Conservation (phyloP, 805 yeast genomes). For the Candida bentonensis region DNA sequence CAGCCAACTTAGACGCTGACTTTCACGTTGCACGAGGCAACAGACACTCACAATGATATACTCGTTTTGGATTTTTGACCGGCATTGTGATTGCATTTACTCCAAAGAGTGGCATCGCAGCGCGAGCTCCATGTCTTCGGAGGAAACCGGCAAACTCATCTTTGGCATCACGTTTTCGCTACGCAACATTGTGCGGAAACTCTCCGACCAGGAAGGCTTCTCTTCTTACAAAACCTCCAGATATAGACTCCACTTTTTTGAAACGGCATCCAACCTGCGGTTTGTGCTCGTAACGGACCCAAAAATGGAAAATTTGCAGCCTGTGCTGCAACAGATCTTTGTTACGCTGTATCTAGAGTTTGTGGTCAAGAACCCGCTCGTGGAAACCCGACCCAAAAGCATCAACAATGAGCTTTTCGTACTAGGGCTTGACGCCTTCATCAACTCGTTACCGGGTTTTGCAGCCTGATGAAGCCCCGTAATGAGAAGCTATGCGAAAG, state of each 20-base stretch:
- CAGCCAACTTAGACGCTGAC: too few relatives aligned
- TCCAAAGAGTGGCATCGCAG: conserved; percentile 48
- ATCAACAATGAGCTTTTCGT: conserved; percentile 46
- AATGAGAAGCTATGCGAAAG: too few relatives aligned
- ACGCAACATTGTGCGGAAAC: conserved; percentile 54
- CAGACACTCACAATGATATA: conserved; percentile 37
- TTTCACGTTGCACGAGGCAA: too few relatives aligned
- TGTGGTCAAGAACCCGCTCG: conserved; percentile 40
- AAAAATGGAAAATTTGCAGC: conserved; percentile 38
- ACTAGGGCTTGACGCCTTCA: conserved; percentile 38
- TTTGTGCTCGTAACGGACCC: conserved; percentile 64
- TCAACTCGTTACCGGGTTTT: conserved; percentile 21
- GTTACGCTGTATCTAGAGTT: conserved; percentile 41
- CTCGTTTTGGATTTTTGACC: conserved; percentile 82
- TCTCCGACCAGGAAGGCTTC: conserved; percentile 25
- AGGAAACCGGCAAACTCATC: conserved; percentile 63
- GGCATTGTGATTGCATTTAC: conserved; percentile 83
- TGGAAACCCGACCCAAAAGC: conserved; percentile 17
- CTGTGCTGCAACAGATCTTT: conserved; percentile 45
- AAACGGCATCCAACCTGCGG: conserved; percentile 66
- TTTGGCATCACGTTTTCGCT: conserved; percentile 78
- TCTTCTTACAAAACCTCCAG: conserved; percentile 38
- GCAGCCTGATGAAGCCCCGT: conserved; percentile 4
- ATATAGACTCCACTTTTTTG: conserved; percentile 67
- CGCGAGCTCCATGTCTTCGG: conserved; percentile 23